Evolutionary conservation across 2,329 filamentous ascomycete species (phyloP).

Genomic region (Fusarium sacchari): DNA sequence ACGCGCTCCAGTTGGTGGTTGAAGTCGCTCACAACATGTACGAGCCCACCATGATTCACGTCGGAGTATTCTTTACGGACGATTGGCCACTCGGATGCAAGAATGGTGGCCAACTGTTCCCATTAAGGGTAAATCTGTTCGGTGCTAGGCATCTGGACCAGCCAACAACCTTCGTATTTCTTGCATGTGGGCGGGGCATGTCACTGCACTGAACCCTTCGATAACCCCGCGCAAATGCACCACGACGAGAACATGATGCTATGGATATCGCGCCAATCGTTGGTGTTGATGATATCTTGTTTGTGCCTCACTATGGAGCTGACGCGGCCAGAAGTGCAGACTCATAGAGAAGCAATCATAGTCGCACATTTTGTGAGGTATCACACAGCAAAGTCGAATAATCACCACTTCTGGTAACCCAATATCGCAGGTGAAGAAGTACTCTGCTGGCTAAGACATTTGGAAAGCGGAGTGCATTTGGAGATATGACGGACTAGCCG

Average conservation of each 20-base stretch:
- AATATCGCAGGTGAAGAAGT: not conserved
- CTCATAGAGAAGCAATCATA: not conserved
- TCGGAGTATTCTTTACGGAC: conserved; percentile 16
- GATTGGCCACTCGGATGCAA: conserved; percentile 31
- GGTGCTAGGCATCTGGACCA: conserved; percentile 24
- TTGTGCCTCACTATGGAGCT: conserved; percentile 15
- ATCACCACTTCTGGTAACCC: not conserved
- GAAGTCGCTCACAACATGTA: conserved; percentile 22
- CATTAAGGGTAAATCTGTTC: conserved; percentile 32
- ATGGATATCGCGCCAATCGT: conserved; percentile 24
- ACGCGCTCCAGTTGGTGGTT: conserved; percentile 38
- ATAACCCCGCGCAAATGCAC: conserved; percentile 29
- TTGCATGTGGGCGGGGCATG: conserved; percentile 28
- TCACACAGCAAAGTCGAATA: conserved; percentile 11
- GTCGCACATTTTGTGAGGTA: conserved; percentile 6
- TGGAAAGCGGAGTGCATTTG: not conserved
- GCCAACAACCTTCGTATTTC: conserved; percentile 37
- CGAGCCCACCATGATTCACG: conserved; percentile 31
- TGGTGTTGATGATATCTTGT: conserved; percentile 15
- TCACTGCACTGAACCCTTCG: conserved; percentile 28
- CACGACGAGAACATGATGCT: conserved; percentile 38
- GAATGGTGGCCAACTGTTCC: conserved; percentile 32
- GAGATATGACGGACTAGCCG: not conserved
- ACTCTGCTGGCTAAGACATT: not conserved
- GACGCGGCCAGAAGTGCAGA: conserved; percentile 23